Percentiles rank a stretch among this genome's conserved stretches.
Conservation (phyloP, 768 basidiomycete species). For the Glaciozyma antarctica region DNA sequence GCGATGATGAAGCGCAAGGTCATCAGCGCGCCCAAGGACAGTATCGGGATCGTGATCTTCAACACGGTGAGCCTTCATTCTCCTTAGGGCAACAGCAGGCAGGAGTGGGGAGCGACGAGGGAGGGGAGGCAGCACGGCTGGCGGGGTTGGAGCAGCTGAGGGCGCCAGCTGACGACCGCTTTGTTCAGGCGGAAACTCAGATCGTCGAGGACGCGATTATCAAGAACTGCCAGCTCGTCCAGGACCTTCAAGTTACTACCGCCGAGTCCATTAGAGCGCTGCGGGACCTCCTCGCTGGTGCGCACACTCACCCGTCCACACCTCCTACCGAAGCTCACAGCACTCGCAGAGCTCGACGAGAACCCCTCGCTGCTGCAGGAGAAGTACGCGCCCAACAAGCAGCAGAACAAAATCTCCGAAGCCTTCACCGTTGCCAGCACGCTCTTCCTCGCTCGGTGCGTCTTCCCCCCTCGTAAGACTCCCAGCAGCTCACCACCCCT, state of each 20-base stretch:
- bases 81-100: conserved; percentile 17
- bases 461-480: background rate
- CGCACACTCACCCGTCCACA: conserved; percentile 19
- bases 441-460: conserved; percentile 77
- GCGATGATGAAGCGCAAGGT: conserved; percentile 86
- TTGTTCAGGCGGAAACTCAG: conserved; percentile 1
- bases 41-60: conserved; percentile 80
- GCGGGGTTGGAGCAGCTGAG: conserved; percentile 23
- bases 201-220: conserved; percentile 43
- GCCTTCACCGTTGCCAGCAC: conserved; percentile 85
- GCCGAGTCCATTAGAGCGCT: conserved; percentile 73
- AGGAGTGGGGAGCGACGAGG: conserved; percentile 21
- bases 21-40: conserved; percentile 74
- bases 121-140: background rate
- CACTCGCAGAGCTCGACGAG: conserved; percentile 44
- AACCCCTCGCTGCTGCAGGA: conserved; percentile 52
- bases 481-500: background rate
- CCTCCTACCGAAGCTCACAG: background rate
- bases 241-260: conserved; percentile 64
- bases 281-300: conserved; percentile 67
- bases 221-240: conserved; percentile 63
- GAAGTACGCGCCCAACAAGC: conserved; percentile 54
- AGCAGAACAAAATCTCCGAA: conserved; percentile 59
- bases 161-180: conserved; percentile 36
- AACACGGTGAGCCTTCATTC: conserved; percentile 63